A percentile compares a stretch with the other conserved stretches of the same genome.
These are phyloP conservation scores for Monosporascus sp. DNA, from an alignment of 2,329 filamentous ascomycete species.

Conservation along the genomic window DNA sequence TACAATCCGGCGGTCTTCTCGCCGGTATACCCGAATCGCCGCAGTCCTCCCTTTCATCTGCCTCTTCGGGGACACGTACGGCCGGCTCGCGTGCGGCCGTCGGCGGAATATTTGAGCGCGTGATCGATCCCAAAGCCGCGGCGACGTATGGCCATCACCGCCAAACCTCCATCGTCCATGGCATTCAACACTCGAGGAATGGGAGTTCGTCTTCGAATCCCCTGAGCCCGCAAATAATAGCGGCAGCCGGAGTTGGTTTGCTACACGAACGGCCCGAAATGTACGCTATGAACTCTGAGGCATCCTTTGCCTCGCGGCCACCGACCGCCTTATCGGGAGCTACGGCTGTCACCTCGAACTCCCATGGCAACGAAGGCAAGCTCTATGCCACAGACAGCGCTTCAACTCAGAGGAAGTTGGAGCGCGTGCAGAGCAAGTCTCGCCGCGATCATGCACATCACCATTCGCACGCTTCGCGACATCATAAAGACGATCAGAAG, in stretches of 20 bases:
- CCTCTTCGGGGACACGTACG: constrained; percentile 35
- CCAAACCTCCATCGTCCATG: constrained; percentile 95
- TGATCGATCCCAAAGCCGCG: constrained; percentile 50
- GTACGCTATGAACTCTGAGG: constrained; percentile 41
- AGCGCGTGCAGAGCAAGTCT: constrained; percentile 61
- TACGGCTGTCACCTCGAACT: constrained; percentile 23
- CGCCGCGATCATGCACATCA: constrained; percentile 70
- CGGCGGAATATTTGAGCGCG: constrained; percentile 43
- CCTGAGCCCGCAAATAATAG: constrained; percentile 80
- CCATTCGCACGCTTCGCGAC: constrained; percentile 69
- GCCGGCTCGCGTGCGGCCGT: constrained; percentile 36
- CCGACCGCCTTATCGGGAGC: constrained; percentile 44
- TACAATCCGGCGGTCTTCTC: constrained; percentile 30
- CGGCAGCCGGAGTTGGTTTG: constrained; percentile 55
- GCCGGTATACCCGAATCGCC: constrained; percentile 28
- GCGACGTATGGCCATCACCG: constrained; percentile 78
- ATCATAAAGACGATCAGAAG: constrained; percentile 71
- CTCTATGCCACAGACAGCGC: constrained; percentile 33
- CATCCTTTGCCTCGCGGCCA: constrained; percentile 34
- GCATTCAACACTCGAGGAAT: constrained; percentile 87
- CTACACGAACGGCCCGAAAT: constrained; percentile 49
- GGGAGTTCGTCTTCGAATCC: constrained; percentile 79
- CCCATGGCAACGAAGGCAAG: constrained; percentile 37
- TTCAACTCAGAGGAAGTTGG: constrained; percentile 46
- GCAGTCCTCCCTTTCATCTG: constrained; percentile 20